Base-by-base conservation (phyloP, 306 rosid species). In the Trichosanthes cucumerina region DNA sequence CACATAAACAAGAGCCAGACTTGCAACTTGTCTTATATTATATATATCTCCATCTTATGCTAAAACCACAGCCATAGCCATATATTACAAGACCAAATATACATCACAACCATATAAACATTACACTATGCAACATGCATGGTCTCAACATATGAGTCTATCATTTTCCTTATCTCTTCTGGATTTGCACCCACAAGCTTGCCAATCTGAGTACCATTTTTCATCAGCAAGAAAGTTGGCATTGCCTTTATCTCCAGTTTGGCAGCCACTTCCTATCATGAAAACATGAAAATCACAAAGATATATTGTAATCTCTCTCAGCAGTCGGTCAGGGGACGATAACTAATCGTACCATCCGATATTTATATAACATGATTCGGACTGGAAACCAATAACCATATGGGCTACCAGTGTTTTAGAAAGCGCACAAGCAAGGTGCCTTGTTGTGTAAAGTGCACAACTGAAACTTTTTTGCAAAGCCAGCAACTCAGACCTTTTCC, bases 151-250 rank as follows among this genome's bases (percentile, higher is more conserved):
- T 84, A 77, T n/a, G 78, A 85, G 9, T 90, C 88, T 18, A 95
- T 80, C 92, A 86, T 87, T 86, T 89, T 95, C 97, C 85, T 91
- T 66, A 92, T 79, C 96, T 91, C 99, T 62, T 95, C 97, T 3
- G 97, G 93, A 84, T 95, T 91, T 46, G 99, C 99, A 88, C 97
- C 99, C 78, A 95, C 89, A 18, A 92, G 44, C 85, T 86, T 95
- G 53, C 90, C 97, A 36, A 78, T 60, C 18, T 74, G 77, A 81
- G 52, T 79, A 72, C 96, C 93, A 19, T 83, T 85, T 81, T 79
- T 95, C 78, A 92, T 64, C 79, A 95, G 36, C 88, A 87, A 9
- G 83, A 95, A 95, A 4, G 98, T 94, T 31, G 97, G 98, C 98
- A 94, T 94, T 19, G 97, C 98, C 85, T 86, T 92, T 82, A 94